Evolutionary conservation across 495 filamentous ascomycete genomes (phyloP).

Genomic region (Penicillium pulvis): DNA sequence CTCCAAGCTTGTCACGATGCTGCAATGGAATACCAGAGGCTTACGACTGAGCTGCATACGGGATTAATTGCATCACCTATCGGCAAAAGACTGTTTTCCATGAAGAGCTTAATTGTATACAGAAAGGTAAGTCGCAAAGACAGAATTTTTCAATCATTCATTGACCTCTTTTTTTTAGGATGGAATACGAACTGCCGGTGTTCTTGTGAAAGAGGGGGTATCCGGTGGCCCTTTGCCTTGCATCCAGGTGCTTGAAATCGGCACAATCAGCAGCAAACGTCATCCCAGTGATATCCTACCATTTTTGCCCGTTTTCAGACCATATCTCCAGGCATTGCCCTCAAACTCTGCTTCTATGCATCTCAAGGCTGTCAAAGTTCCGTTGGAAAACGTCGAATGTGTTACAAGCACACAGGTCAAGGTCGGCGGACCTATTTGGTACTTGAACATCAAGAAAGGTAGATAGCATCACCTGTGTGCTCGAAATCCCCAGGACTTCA

Average conservation of each 20-base stretch:
- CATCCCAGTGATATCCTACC: constrained; percentile 78
- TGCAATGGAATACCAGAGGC: constrained; percentile 71
- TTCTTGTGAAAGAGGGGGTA: constrained; percentile 75
- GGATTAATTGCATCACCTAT: constrained; percentile 70
- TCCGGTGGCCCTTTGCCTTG: constrained; percentile 60
- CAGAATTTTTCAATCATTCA: background rate
- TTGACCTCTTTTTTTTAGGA: constrained; percentile 56
- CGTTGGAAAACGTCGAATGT: constrained; percentile 74
- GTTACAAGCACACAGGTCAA: constrained; percentile 74
- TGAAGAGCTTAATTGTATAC: constrained; percentile 74
- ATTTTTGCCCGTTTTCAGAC: constrained; percentile 67
- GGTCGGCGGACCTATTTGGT: constrained; percentile 50
- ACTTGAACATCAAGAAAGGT: constrained; percentile 50
- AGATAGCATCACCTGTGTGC: background rate
- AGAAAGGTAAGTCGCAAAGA: constrained; percentile 50
- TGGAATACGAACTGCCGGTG: constrained; percentile 74
- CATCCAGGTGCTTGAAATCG: constrained; percentile 77
- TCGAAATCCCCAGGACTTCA: background rate
- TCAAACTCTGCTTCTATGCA: constrained; percentile 56
- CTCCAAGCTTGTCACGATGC: constrained; percentile 77
- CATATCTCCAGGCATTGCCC: constrained; percentile 61
- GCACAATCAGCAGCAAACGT: constrained; percentile 59
- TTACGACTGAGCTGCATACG: constrained; percentile 75
- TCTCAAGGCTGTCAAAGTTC: constrained; percentile 64
- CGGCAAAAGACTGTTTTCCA: constrained; percentile 75